A percentile compares a stretch with the other conserved stretches of the same genome.
Conservation (phyloP, 768 basidiomycete genomes). For the Leccinum pellstonianum region DNA sequence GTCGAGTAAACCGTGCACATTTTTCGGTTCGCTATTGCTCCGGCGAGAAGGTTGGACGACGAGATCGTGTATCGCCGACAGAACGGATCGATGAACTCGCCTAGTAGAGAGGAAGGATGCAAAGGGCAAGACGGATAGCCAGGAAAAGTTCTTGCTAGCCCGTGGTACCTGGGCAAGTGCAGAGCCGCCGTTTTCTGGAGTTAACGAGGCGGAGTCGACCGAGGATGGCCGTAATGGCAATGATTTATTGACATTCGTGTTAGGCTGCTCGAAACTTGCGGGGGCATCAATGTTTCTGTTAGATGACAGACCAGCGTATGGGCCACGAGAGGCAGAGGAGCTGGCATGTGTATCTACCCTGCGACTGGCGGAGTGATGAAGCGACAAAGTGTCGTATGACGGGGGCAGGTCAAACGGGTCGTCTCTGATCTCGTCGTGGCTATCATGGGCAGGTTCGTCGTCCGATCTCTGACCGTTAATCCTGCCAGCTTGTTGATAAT, state of each 20-base stretch:
- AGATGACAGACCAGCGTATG: neutral
- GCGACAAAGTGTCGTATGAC: constrained; percentile 15
- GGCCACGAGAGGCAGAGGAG: neutral
- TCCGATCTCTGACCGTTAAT: too few relatives aligned
- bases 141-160: constrained; percentile 17
- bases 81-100: constrained; percentile 52
- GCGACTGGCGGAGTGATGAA: neutral
- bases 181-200: neutral
- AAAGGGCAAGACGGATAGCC: constrained; percentile 33
- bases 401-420: constrained; percentile 9
- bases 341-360: neutral
- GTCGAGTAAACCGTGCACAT: constrained; percentile 45
- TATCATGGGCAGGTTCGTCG: too few relatives aligned
- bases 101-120: constrained; percentile 32
- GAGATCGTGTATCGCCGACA: constrained; percentile 53
- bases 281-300: neutral
- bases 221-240: neutral
- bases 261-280: neutral
- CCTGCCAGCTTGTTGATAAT: too few relatives aligned
- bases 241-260: neutral
- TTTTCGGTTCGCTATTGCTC: neutral
- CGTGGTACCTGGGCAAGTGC: neutral
- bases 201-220: neutral
- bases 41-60: constrained; percentile 26
- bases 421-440: neutral